A percentile compares a stretch with the other conserved stretches of the same genome.
Evolutionary conservation across 2,329 filamentous ascomycete species (phyloP).

Genomic region (Sarocladiaceae sp.): DNA sequence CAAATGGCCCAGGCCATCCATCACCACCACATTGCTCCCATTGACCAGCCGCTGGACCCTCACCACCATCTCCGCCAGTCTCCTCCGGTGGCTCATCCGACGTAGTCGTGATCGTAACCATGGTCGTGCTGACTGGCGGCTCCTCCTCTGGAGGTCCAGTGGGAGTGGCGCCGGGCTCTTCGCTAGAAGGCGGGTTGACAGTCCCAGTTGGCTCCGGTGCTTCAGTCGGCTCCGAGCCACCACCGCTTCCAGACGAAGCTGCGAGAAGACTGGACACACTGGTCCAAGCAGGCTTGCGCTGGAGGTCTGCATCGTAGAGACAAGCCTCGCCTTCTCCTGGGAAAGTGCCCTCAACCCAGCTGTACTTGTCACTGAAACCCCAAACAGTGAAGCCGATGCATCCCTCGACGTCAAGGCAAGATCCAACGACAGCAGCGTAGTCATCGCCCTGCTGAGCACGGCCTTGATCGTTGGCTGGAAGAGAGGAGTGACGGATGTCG

Average conservation of each 20-base stretch:
- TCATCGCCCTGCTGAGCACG: constrained; percentile 42
- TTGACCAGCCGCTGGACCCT: constrained; percentile 12
- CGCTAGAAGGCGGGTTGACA: background rate
- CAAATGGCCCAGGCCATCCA: constrained; percentile 22
- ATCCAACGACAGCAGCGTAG: constrained; percentile 36
- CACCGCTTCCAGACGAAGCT: constrained; percentile 11
- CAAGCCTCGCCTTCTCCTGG: constrained; percentile 35
- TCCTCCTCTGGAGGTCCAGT: background rate
- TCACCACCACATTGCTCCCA: constrained; percentile 21
- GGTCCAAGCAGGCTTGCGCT: constrained; percentile 36
- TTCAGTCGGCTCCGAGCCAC: background rate
- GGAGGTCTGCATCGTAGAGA: constrained; percentile 31
- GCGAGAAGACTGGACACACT: constrained; percentile 30
- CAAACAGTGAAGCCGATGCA: constrained; percentile 42
- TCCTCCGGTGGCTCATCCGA: constrained; percentile 6
- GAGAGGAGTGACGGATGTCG: constrained; percentile 47
- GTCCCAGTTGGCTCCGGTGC: background rate
- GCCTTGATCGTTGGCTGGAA: constrained; percentile 38
- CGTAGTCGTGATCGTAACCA: constrained; percentile 4
- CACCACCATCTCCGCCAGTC: constrained; percentile 10
- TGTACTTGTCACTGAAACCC: constrained; percentile 36
- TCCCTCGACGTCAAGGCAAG: constrained; percentile 30
- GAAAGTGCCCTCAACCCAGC: constrained; percentile 34
- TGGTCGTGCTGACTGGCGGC: constrained; percentile 1
- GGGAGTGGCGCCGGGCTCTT: background rate